Base-by-base conservation (phyloP, 225 moss, liverwort and hornwort genomes). In the Bryoerythrophyllum caledonicum region DNA sequence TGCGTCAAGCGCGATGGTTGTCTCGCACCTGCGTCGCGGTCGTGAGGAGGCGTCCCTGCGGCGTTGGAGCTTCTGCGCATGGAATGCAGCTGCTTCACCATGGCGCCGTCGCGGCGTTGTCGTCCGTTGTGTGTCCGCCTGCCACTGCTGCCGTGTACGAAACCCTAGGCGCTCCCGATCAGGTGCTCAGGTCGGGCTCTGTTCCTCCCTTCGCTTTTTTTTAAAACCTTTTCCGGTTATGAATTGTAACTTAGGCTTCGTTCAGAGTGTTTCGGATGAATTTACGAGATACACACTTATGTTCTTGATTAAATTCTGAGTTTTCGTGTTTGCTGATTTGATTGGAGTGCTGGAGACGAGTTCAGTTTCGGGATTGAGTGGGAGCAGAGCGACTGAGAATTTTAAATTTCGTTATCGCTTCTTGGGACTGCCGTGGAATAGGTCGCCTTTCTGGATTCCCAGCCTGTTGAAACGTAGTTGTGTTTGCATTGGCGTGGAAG, bases 121-220 rank as follows among this genome's bases (percentile, higher is more conserved):
- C 89, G 15, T 79, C 85, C 5, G 65, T 84, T 56, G 41, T 74
- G 19, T 93, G 93, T 53, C 95, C 95, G 68, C 88, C 90, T 20
- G 86, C 90, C 67, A 85, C 87, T 44, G 95, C 91, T 71, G 86
- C 81, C 13, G 83, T 96, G 12, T 96, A 96, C 38, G 85, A 86
- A 75, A 81, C 80, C 77, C 87, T 87, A 71, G 95, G 95, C 38
- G 54, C 87, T 77, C 95, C 95, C 46, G 90, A 96, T 69, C 90
- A 82, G 17, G 93, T 96, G 4, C 87, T 93, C 77, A 93, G 89
- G 95, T 96, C 2, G 44, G 85, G 62, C 78, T 32, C 80, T 46
- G 55, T 55, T 40, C 61, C 62, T 43, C 61, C 10, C 60, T 63
- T 12, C 26, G 14, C 3, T 57, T 79, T 65, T 15, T 14, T 15